Conservation (phyloP, 768 basidiomycete species). For the Pleurotus platypus region DNA sequence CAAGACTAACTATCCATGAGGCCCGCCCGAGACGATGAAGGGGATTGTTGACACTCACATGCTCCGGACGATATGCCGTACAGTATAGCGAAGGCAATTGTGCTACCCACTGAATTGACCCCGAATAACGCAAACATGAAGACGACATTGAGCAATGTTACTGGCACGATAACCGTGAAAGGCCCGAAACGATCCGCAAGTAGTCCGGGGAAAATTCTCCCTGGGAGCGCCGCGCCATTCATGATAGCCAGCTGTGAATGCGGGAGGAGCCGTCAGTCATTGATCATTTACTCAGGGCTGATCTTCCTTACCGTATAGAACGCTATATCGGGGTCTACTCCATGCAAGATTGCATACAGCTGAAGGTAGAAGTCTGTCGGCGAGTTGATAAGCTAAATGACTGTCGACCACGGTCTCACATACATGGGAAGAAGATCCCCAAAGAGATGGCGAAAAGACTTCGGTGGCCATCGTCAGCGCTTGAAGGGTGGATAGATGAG, state of each 20-base stretch:
- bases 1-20: background rate
- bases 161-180: slow-evolving; percentile 46
- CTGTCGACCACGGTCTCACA: slow-evolving; percentile 6
- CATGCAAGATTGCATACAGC: slow-evolving; percentile 42
- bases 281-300: no score
- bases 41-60: slow-evolving; percentile 24
- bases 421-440: slow-evolving; percentile 51
- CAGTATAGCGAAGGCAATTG: slow-evolving; percentile 39
- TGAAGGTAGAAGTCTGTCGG: slow-evolving; percentile 51
- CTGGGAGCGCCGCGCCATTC: slow-evolving; percentile 49
- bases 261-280: no score
- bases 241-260: slow-evolving; percentile 40
- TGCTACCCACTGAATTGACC: slow-evolving; percentile 29
- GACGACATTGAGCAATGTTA: slow-evolving; percentile 32
- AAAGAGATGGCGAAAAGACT: slow-evolving; percentile 39
- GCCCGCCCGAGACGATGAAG: no score
- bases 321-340: slow-evolving; percentile 34
- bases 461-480: background rate
- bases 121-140: slow-evolving; percentile 47
- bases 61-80: slow-evolving; percentile 55
- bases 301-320: slow-evolving; percentile 39
- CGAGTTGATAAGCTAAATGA: background rate
- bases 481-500: background rate
- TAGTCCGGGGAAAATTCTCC: slow-evolving; percentile 53
- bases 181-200: slow-evolving; percentile 49